Base-by-base conservation (phyloP, 2,329 filamentous ascomycete genomes). In the Camillea tinctor region DNA sequence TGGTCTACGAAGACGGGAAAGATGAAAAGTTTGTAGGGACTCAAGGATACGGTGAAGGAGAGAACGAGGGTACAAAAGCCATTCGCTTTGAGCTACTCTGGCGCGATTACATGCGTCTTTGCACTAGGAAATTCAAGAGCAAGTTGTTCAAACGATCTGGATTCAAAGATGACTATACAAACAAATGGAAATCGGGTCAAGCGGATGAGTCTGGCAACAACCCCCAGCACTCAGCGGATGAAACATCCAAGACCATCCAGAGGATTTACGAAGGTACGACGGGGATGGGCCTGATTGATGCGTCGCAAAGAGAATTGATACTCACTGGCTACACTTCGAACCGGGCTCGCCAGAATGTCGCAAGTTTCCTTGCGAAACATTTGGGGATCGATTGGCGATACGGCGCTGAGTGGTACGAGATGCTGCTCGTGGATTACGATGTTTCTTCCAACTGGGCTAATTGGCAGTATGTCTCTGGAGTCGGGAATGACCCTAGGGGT, bases 401-500 rank as follows among this genome's bases (percentile, higher is more conserved):
- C 15, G 91, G 91, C 0, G 91, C 90, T 0, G 91, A 93, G 71
- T 94, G 89, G 89, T 94, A 93, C 69, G 91, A 94, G 71, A 85
- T 83, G 70, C 77, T 90, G 69, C 80, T 93, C 2, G 79, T 88
- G 26, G 91, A 95, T 71, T 92, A 93, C 71, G 91, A 94, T 66
- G 82, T 90, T 0, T 86, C 84, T 15, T 89, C 83, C 60, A 93
- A 93, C 66, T 94, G 90, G 90, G 87, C 87, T 9, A 93, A 92
- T 68, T 93, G 90, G 91, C 90, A 93, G 72, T 94, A 94, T 62
- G 85, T 91, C 0, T 83, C 90, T 0, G 91, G 91, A 0, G 89
- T 94, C 0, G 91, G 91, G 7, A 93, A 93, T 64, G 90, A 94
- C 66, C 91, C 90, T 0, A 79, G 90, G 21, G 86, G 87, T 6